Conservation (phyloP, 768 basidiomycete genomes). For the Pulveroboletus frians region DNA sequence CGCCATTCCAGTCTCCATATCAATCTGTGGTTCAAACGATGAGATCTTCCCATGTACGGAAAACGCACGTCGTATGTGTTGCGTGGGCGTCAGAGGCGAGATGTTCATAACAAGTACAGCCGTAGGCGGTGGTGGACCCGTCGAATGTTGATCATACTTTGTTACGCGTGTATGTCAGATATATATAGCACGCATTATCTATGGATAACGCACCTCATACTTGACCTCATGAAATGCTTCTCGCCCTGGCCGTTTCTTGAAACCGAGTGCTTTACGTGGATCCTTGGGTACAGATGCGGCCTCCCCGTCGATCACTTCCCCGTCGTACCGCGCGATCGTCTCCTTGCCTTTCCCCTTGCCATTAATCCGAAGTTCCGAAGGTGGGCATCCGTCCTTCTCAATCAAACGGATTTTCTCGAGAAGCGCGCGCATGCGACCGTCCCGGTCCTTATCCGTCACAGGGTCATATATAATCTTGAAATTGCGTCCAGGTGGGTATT, state of each 20-base stretch:
- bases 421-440: slow-evolving; percentile 35
- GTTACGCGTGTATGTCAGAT: slow-evolving; percentile 2
- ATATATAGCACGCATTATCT: background rate
- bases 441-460: slow-evolving; percentile 42
- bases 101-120: slow-evolving; percentile 70
- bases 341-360: slow-evolving; percentile 66
- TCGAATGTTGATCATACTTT: slow-evolving; percentile 73
- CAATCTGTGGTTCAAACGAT: slow-evolving; percentile 73
- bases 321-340: slow-evolving; percentile 47
- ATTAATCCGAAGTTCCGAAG: slow-evolving; percentile 40
- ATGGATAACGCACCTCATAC: slow-evolving; percentile 49
- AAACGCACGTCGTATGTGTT: slow-evolving; percentile 64
- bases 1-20: slow-evolving; percentile 72
- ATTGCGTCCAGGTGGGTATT: slow-evolving; percentile 43
- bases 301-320: slow-evolving; percentile 46
- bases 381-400: slow-evolving; percentile 25
- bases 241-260: slow-evolving; percentile 30
- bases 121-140: slow-evolving; percentile 66
- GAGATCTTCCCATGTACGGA: slow-evolving; percentile 53
- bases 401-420: slow-evolving; percentile 38
- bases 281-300: slow-evolving; percentile 42
- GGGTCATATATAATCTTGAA: slow-evolving; percentile 67
- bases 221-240: slow-evolving; percentile 41
- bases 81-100: slow-evolving; percentile 63
- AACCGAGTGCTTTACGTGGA: slow-evolving; percentile 47